Conservation (phyloP, 371 early-diverging fungal genomes). For the Syncephalastrum contaminatum region DNA sequence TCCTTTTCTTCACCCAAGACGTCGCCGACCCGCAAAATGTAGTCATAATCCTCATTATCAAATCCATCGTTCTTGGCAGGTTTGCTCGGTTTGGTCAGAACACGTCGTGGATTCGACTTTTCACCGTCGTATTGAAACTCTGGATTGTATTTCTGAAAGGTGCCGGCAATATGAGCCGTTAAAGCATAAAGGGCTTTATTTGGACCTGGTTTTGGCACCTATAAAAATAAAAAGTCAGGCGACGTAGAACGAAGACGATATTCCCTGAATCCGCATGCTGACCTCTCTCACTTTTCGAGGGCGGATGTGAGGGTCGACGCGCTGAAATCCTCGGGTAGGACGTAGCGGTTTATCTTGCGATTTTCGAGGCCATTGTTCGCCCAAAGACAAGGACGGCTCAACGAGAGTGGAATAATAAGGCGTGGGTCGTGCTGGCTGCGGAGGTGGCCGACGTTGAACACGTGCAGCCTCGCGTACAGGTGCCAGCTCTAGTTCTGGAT, state of each 20-base stretch:
- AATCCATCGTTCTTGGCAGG: slow-evolving; percentile 89
- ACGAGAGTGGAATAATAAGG: slow-evolving; percentile 31
- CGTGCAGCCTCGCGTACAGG: slow-evolving; percentile 14
- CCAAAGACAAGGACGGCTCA: slow-evolving; percentile 30
- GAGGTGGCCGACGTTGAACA: slow-evolving; percentile 6
- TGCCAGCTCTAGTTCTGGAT: slow-evolving; percentile 29
- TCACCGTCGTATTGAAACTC: slow-evolving; percentile 70
- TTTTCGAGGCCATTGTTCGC: slow-evolving; percentile 34
- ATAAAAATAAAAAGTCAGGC: neutral
- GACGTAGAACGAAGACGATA: too few relatives aligned
- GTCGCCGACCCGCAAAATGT: slow-evolving; percentile 95
- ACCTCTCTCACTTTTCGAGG: slow-evolving; percentile 4
- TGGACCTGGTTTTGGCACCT: neutral
- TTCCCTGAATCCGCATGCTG: too few relatives aligned
- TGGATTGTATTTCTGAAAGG: slow-evolving; percentile 71
- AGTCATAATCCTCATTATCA: slow-evolving; percentile 95
- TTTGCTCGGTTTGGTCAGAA: slow-evolving; percentile 92
- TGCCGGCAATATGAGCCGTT: slow-evolving; percentile 64
- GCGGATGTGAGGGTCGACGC: slow-evolving; percentile 1
- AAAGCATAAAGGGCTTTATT: slow-evolving; percentile 17
- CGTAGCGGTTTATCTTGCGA: neutral
- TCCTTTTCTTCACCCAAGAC: slow-evolving; percentile 76
- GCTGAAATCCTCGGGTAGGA: slow-evolving; percentile 9
- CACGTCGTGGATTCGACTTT: slow-evolving; percentile 77
- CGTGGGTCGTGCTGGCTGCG: slow-evolving; percentile 7